Evolutionary conservation across 768 basidiomycete species (phyloP), one percentile per base, ranked within the genome.

Genomic region (Cubamyces lactineus): DNA sequence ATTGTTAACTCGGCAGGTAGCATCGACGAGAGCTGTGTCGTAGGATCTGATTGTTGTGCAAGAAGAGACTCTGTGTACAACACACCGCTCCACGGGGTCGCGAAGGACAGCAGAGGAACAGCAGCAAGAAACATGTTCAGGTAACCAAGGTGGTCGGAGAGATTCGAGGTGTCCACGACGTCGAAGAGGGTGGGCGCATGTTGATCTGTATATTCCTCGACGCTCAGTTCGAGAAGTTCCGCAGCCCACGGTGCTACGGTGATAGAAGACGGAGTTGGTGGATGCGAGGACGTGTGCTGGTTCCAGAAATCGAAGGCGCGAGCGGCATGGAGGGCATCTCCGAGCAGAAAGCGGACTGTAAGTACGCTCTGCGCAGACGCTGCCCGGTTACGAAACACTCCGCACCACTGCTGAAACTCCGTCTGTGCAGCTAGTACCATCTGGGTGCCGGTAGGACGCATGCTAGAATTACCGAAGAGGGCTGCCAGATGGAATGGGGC

Each of bases 151-250:
- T 80, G 79, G 64, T 84, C 82, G 0, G 69, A 65, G 19, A 84
- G 69, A 58, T 83, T 82, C n/a, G 82, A 83, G 0, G 82, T 79
- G 38, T 83, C 81, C 26, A 84, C 78, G 57, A 80, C 72, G 58
- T 78, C 73, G 65, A 83, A 84, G 2, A 56, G 48, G 6, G 70
- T 51, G 0, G 82, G 80, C 4, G 74, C 74, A 13, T 53, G 30
- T 13, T 42, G 23, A 8, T 30, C 23, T 2, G 53, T 47, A 60
- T 81, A 80, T 49, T 78, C 76, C 5, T 64, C 69, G 3, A 62
- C 49, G 43, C 74, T 66, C 13, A 83, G 70, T n/a, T 56, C 45
- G 23, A 80, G 72, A 28, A 68, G 66, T 0, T 69, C 51, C 1
- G 67, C 64, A 5, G 75, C 76, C 80, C 79, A 82, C 1, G 69